Evolutionary conservation across 345 rosid genomes (phyloP), one percentile per base, ranked within the genome.

Genomic region (Iberis pinnata): DNA sequence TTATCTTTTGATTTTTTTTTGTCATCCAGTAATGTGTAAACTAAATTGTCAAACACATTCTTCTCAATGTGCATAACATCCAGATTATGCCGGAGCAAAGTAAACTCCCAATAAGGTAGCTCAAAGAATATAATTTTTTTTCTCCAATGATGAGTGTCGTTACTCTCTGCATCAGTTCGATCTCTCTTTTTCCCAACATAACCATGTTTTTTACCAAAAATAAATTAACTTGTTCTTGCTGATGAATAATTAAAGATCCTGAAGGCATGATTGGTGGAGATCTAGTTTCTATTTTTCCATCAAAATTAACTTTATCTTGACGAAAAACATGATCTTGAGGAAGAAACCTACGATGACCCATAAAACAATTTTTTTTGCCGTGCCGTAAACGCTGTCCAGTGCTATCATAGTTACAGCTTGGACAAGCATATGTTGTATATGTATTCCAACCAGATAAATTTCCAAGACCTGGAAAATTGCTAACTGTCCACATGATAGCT

Each of bases 1-100:
- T 17, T 41, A 17, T 41, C 49, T 44, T 24, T 50, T 4, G 42
- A 50, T 9, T 33, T 50, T 0, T 33, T 1, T 19, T 49, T 50
- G 9, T 32, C 29, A 50, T 50, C 56, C 8, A 50, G 19, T 9
- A 50, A 18, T 50, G 42, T 50, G 29, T 33, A 33, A 12, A 33
- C 27, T 3, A 50, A 2, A 18, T 50, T 31, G 14, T 49, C 54
- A 49, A 49, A 49, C 25, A 31, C 39, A 49, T 49, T 49, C 11
- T 31, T 49, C 40, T 49, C 54, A 16, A 31, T 49, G 14, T 49
- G 53, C 39, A 49, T 49, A 6, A 29, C 25, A 31, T 49, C 40
- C 25, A 49, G 8, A 9, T 29, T 29, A 29, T 29, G 33, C 8
- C 10, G 33, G 2, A 29, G 5, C 10, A 6, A 9, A 6, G 8